A percentile compares a stretch with the other conserved stretches of the same genome.
Evolutionary conservation across 352 stramenopile species (phyloP).

Genomic region (Globisporangium camurandrum): DNA sequence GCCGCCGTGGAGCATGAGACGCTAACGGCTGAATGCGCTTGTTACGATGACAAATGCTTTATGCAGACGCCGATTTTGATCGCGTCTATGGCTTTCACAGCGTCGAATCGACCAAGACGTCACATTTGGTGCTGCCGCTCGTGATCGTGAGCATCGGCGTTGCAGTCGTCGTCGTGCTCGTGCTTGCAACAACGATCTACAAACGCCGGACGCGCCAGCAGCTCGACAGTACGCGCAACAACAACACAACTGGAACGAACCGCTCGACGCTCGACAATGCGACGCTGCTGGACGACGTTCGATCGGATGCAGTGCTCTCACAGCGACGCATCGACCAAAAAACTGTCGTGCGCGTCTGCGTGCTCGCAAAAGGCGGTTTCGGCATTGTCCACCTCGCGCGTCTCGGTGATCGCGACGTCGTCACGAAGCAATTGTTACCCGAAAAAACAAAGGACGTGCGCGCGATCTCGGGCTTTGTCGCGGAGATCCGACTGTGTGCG

Average conservation of each 20-base stretch:
- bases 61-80: constrained; percentile 10
- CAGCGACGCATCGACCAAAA: constrained; percentile 40
- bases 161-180: constrained; percentile 1
- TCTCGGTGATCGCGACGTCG: constrained; percentile 23
- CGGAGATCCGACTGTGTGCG: constrained; percentile 16
- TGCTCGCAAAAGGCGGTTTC: constrained; percentile 46
- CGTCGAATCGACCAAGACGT: background rate
- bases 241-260: constrained; percentile 2
- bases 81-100: background rate
- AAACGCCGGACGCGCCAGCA: constrained; percentile 9
- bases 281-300: constrained; percentile 38
- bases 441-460: constrained; percentile 11
- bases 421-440: constrained; percentile 11
- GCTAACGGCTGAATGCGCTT: background rate
- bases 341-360: constrained; percentile 23
- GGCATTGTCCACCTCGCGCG: constrained; percentile 40
- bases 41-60: background rate
- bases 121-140: constrained; percentile 2
- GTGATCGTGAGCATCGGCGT: constrained; percentile 2
- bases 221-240: constrained; percentile 6
- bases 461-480: constrained; percentile 24
- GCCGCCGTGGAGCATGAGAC: background rate
- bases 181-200: constrained; percentile 6
- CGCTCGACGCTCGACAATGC: constrained; percentile 10
- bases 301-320: constrained; percentile 35